Percentiles rank a stretch among this genome's conserved stretches.
These are phyloP conservation scores for Fusarium sp. DNA, from an alignment of 2,329 filamentous ascomycete genomes.

Conservation along the genomic window DNA sequence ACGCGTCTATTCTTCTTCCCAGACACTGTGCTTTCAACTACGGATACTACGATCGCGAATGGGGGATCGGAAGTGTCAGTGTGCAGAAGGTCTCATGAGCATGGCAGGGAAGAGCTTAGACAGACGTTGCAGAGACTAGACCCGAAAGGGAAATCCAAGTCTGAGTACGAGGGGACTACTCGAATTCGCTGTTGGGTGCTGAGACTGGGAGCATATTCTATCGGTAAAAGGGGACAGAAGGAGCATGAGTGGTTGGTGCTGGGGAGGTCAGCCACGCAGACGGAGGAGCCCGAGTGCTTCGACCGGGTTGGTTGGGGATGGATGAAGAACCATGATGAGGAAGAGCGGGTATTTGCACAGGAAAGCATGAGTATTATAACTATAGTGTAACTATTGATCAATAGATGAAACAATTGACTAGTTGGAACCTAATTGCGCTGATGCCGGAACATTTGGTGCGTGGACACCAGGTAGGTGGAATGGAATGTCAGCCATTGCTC, in stretches of 20 bases:
- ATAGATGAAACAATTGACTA: not conserved
- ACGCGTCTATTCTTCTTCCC: constrained; percentile 3
- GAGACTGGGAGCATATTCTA: constrained; percentile 28
- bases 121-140: not conserved
- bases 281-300: not conserved
- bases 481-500: not conserved
- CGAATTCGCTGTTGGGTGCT: constrained; percentile 32
- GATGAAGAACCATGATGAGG: not conserved
- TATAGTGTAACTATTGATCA: constrained; percentile 8
- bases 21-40: constrained; percentile 28
- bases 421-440: not conserved
- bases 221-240: not conserved
- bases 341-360: constrained; percentile 1
- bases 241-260: constrained; percentile 31
- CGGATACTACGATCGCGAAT: not conserved
- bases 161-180: not conserved
- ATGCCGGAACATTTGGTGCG: not conserved
- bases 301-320: constrained; percentile 33
- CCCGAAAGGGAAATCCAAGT: not conserved
- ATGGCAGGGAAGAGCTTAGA: not conserved
- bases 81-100: constrained; percentile 14
- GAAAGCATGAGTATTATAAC: constrained; percentile 9
- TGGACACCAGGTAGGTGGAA: constrained; percentile 4
- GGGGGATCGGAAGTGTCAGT: constrained; percentile 8
- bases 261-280: constrained; percentile 18